Evolutionary conservation across 169 alveolate species (phyloP).

Genomic region (Plasmodium knowlesi): DNA sequence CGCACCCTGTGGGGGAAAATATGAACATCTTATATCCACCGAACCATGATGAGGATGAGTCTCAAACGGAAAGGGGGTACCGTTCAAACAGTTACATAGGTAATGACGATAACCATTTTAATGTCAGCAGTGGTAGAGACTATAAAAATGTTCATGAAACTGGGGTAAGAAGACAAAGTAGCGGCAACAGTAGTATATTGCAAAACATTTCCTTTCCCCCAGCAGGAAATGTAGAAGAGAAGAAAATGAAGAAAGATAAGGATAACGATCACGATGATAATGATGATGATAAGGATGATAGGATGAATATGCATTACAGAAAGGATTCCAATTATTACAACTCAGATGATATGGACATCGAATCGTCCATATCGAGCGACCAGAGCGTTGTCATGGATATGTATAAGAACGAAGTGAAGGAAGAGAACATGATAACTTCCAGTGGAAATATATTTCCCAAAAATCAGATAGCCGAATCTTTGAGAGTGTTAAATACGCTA

Average conservation of each 20-base stretch:
- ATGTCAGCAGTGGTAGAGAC: background rate
- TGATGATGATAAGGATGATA: background rate
- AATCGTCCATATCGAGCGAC: conserved; percentile 28
- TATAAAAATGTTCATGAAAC: background rate
- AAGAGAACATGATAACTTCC: background rate
- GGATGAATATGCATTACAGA: background rate
- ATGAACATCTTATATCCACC: background rate
- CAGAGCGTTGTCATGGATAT: background rate
- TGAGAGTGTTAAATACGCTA: conserved; percentile 58
- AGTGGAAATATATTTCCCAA: conserved; percentile 43
- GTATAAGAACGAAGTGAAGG: background rate
- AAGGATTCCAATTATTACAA: background rate
- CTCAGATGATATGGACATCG: background rate
- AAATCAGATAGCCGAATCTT: conserved; percentile 49
- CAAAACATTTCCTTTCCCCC: background rate
- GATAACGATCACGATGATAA: too few species aligned
- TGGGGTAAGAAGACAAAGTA: background rate
- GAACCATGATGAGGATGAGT: background rate
- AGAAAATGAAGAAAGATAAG: background rate
- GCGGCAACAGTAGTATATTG: background rate
- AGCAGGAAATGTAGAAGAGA: background rate
- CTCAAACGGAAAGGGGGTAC: background rate
- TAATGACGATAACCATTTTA: background rate
- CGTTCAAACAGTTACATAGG: background rate
- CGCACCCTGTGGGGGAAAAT: background rate